Evolutionary conservation across 345 rosid species (phyloP), one percentile per base, ranked within the genome.

Genomic region (Pistacia integerrima): DNA sequence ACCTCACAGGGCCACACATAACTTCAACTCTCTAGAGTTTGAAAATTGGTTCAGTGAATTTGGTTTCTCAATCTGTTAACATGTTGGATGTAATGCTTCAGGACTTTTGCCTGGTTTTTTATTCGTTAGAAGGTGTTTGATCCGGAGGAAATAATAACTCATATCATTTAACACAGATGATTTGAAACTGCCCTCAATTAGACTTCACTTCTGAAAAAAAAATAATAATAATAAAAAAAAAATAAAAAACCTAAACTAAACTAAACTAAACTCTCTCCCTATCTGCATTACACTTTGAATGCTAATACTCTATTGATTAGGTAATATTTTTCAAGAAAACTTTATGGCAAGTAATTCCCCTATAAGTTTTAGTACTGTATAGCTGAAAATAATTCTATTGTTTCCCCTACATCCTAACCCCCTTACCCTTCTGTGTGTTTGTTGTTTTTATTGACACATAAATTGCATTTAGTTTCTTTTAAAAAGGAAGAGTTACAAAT

Each of bases 391-490:
- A 30, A 30, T 30, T 30, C 33, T 30, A 30, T 30, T 30, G 33
- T 30, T 30, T 30, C 33, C 33, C 3, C 33, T 30, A 30, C 33
- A 30, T 30, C 33, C 33, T 30, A 30, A 30, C 33, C 33, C 33
- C 33, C 33, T 44, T 8, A 2, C 48, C 17, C 28, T 67, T 25
- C 1, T 28, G 55, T 59, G n/a, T 22, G 33, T 46, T 63, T 58
- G 33, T 72, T 58, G 22, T 56, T 25, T 56, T 56, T 62, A 17
- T 73, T 58, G 64, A 69, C 68, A n/a, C 62, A 46, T 70, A 41
- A 73, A 46, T 20, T 41, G 62, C 58, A 69, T 44, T 13, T 20
- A 59, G 67, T 61, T 73, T 25, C 5, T 44, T 13, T 4, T 46
- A 52, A 30, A 38, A 38, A 38, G 41, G 41, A 38, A 38, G 4